Conservation (phyloP, 768 basidiomycete genomes). For the Tulasnella sp. region DNA sequence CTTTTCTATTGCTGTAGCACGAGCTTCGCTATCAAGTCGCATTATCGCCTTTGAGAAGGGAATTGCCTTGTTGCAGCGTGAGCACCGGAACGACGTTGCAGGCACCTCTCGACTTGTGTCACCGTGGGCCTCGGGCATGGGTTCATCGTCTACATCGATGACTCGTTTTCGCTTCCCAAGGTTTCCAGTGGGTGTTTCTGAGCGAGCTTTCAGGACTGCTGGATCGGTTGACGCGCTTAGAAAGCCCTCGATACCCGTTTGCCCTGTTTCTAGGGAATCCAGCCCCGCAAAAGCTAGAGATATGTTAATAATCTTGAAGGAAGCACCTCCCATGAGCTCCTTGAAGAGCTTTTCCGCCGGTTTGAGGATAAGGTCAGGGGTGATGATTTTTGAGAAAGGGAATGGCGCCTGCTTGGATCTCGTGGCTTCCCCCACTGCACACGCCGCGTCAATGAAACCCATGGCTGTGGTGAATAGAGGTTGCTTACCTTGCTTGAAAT, state of each 20-base stretch:
- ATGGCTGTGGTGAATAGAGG: background rate
- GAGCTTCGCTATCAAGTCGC: conserved; percentile 23
- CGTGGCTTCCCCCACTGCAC: conserved; percentile 33
- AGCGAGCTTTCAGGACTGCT: background rate
- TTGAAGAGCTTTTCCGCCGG: conserved; percentile 77
- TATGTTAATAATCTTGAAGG: conserved; percentile 60
- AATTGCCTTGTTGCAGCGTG: conserved; percentile 43
- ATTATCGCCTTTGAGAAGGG: conserved; percentile 23
- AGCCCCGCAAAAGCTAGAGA: conserved; percentile 67
- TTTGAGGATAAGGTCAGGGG: conserved; percentile 60
- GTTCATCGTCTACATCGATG: background rate
- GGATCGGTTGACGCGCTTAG: conserved; percentile 35
- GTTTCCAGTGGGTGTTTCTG: background rate
- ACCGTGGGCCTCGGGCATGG: background rate
- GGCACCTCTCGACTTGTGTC: background rate
- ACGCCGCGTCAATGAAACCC: conserved; percentile 33
- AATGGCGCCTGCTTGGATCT: conserved; percentile 74
- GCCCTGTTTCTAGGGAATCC: conserved; percentile 61
- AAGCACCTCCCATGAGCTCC: conserved; percentile 53
- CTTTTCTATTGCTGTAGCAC: conserved; percentile 17
- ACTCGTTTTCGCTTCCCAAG: conserved; percentile 18
- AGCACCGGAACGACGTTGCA: conserved; percentile 39
- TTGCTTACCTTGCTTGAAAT: conserved; percentile 51
- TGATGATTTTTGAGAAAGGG: conserved; percentile 63
- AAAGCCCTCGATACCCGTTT: conserved; percentile 80